phyloP scores from a whole-genome alignment of 345 rosid species.

The Gynandropsis gynandra region DNA sequence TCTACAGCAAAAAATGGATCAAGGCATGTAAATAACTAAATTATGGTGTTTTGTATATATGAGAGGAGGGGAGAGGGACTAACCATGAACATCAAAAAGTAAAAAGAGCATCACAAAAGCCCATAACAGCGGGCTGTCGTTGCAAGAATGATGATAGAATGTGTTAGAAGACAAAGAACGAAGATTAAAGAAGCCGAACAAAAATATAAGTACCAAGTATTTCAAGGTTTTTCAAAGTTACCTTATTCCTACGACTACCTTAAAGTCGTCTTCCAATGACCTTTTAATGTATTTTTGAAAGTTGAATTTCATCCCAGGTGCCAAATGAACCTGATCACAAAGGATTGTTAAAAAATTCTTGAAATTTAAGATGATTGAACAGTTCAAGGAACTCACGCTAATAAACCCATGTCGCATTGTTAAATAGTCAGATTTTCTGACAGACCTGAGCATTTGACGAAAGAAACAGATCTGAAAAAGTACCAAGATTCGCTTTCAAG shows the following conservation, averaged over 20 bases:
- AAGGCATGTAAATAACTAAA: no score
- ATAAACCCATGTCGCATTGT: constrained; percentile 91
- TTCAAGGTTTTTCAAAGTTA: constrained; percentile 15
- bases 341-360: not conserved
- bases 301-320: constrained; percentile 77
- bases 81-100: constrained; percentile 72
- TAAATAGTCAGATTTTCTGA: constrained; percentile 65
- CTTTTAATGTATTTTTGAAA: constrained; percentile 87
- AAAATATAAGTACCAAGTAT: not conserved
- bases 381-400: constrained; percentile 39
- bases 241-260: constrained; percentile 94
- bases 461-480: constrained; percentile 63
- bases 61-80: constrained; percentile 18
- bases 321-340: constrained; percentile 66
- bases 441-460: constrained; percentile 75
- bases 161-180: constrained; percentile 2
- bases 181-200: constrained; percentile 6
- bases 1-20: not conserved
- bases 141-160: constrained; percentile 6
- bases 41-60: not conserved
- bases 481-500: not conserved
- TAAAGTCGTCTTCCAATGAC: constrained; percentile 92
- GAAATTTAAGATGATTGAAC: constrained; percentile 2
- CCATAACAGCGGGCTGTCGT: constrained; percentile 68
- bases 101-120: constrained; percentile 63